phyloP scores from a whole-genome alignment of 352 stramenopile genomes.

The Globisporangium abappressorium region DNA sequence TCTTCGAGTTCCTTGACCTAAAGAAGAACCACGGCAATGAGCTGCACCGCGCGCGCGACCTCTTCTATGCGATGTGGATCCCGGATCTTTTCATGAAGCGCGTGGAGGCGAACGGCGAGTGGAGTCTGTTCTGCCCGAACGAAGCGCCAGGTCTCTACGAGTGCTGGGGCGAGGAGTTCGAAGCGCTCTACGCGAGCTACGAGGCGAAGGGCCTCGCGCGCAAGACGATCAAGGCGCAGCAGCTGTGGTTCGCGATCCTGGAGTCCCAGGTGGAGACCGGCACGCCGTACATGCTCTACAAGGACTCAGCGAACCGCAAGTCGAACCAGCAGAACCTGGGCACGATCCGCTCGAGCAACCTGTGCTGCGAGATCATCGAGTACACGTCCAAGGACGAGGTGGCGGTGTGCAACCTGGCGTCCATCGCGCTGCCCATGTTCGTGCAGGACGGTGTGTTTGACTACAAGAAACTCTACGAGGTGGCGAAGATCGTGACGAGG shows the following conservation, averaged over 20 bases:
- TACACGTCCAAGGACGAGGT: slow-evolving; percentile 98
- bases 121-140: slow-evolving; percentile 99
- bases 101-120: slow-evolving; percentile 96
- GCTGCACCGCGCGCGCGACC: slow-evolving; percentile 94
- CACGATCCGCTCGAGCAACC: slow-evolving; percentile 98
- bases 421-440: slow-evolving; percentile 96
- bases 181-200: slow-evolving; percentile 95
- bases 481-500: slow-evolving; percentile 95
- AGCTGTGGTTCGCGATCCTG: slow-evolving; percentile 98
- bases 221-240: slow-evolving; percentile 96
- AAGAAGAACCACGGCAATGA: slow-evolving; percentile 99
- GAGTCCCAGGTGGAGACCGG: slow-evolving; percentile 99
- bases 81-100: slow-evolving; percentile 99
- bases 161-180: slow-evolving; percentile 94
- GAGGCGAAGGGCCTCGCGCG: slow-evolving; percentile 93
- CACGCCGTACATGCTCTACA: slow-evolving; percentile 99
- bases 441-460: slow-evolving; percentile 90
- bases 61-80: slow-evolving; percentile 99
- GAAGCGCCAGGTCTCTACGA: slow-evolving; percentile 95
- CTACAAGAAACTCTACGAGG: slow-evolving; percentile 94
- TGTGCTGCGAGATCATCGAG: slow-evolving; percentile 99
- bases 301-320: slow-evolving; percentile 98
- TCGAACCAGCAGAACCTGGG: slow-evolving; percentile 99
- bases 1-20: slow-evolving; percentile 98
- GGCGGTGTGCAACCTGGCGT: slow-evolving; percentile 99